These are phyloP conservation scores for Sporisorium graminicola DNA, from an alignment of 1,284 basidiomycete species.

Conservation along the genomic window DNA sequence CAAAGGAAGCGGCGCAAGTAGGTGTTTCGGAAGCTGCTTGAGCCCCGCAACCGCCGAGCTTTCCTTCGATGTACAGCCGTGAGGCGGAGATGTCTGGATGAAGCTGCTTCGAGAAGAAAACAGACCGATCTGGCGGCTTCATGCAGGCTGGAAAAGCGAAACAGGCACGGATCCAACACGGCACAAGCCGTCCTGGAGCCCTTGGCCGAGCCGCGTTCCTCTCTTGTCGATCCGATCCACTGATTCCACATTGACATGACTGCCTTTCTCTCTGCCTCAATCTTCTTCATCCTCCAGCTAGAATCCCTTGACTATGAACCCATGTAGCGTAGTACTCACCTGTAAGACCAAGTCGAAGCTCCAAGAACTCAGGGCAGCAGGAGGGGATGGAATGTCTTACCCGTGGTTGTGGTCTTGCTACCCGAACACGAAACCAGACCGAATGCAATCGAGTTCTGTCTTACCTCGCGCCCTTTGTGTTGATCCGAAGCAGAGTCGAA, in stretches of 20 bases:
- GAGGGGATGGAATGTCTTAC: constrained; percentile 21
- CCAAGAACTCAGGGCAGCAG: neutral
- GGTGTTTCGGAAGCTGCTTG: neutral
- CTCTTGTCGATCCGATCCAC: neutral
- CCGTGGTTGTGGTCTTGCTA: constrained; percentile 1
- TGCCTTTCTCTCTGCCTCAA: too few relatives aligned
- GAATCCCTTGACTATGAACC: too few relatives aligned
- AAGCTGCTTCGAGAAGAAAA: neutral
- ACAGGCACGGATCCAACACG: neutral
- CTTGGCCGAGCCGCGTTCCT: neutral
- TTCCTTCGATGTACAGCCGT: too few relatives aligned
- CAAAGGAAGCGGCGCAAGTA: neutral
- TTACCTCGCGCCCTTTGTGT: neutral
- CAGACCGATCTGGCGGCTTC: neutral
- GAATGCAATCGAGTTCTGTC: constrained; percentile 6
- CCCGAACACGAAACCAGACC: neutral
- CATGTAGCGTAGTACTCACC: neutral
- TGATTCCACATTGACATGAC: neutral
- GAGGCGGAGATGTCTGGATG: too few relatives aligned
- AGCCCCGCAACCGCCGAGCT: neutral
- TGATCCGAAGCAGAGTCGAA: neutral
- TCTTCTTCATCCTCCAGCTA: neutral
- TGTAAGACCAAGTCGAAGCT: neutral
- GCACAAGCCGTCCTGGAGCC: neutral
- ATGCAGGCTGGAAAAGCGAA: neutral